Base-by-base conservation (phyloP, 495 filamentous ascomycete genomes). In the Trichoderma orchidacearum region DNA sequence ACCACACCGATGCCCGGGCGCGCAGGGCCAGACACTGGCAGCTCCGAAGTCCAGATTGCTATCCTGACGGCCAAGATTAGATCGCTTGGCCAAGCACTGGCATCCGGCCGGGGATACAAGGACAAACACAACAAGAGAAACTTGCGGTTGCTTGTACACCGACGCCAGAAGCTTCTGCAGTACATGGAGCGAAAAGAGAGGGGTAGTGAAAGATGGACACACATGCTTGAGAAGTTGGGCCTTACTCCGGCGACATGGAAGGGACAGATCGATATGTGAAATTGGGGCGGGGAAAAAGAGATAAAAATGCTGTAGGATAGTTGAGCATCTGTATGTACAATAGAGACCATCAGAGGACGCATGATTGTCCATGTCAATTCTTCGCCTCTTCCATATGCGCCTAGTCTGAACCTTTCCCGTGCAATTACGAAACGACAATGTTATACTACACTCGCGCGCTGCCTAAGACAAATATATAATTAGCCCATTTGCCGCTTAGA, bases 61-160 rank as follows among this genome's bases (percentile, higher is more conserved):
- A 93, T 99, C 61, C 70, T 99, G 66, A 99, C 93, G 8, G 80
- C 88, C 51, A 96, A 96, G 76, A 99, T 99, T 63, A 71, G 87
- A 54, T 85, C 87, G 41, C 68, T 97, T 52, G 82, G 85, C 30
- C 73, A 83, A 58, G 75, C 79, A 53, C 64, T 88, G 54, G 75
- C 80, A 64, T 73, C 65, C 30, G 68, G 70, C 48, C 75, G 75
- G 30, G 77, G 73, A 11, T 64, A 78, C 58, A 83, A 75, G 57
- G 93, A 99, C 66, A 96, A 93, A 75, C 80, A 89, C 62, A 96
- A 96, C 71, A 95, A 93, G 78, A 80, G 90, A 60, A 95, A 93
- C 74, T 63, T 99, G 64, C 74, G 87, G 55, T 55, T 90, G 55
- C 73, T 99, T 63, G 85, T 94, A 56, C 93, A 99, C 69, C 84